Conservation (phyloP, 768 basidiomycete genomes). For the Suillus alpinus region DNA sequence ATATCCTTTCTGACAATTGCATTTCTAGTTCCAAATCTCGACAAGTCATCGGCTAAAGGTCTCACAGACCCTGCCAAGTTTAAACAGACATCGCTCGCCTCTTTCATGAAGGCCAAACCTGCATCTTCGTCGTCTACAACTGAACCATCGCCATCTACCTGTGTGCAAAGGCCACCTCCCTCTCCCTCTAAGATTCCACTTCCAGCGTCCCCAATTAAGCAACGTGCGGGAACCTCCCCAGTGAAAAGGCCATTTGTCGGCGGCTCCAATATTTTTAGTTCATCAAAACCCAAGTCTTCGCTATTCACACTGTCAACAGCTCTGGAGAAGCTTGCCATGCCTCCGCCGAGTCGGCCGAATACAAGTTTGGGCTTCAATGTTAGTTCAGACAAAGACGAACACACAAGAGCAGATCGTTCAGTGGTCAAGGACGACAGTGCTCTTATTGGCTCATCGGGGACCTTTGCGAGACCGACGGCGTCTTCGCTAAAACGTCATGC, state of each 20-base stretch:
- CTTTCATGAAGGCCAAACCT: constrained; percentile 20
- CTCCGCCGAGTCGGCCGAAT: constrained; percentile 62
- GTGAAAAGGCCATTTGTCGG: constrained; percentile 5
- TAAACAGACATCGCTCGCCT: constrained; percentile 23
- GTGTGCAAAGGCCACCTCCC: background rate
- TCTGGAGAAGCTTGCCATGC: constrained; percentile 66
- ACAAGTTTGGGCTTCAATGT: constrained; percentile 63
- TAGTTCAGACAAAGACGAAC: constrained; percentile 12
- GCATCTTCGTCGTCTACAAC: constrained; percentile 8
- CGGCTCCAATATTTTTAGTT: constrained; percentile 3
- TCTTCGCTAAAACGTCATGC: constrained; percentile 28
- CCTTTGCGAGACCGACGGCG: constrained; percentile 28
- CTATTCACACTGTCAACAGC: constrained; percentile 67
- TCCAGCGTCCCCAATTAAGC: constrained; percentile 19
- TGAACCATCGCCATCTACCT: constrained; percentile 10
- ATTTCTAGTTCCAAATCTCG: constrained; percentile 7
- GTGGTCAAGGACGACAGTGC: constrained; percentile 23
- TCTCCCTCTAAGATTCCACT: constrained; percentile 31
- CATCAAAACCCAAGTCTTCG: constrained; percentile 31
- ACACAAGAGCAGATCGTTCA: constrained; percentile 3
- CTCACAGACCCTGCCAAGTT: constrained; percentile 15
- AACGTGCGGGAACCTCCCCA: constrained; percentile 1
- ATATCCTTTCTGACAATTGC: background rate
- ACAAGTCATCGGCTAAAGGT: constrained; percentile 12
- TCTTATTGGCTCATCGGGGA: constrained; percentile 7